Percentiles rank a stretch among this genome's conserved stretches.
Conservation (phyloP, 495 filamentous ascomycete genomes). For the Parathielavia hyrcaniae region DNA sequence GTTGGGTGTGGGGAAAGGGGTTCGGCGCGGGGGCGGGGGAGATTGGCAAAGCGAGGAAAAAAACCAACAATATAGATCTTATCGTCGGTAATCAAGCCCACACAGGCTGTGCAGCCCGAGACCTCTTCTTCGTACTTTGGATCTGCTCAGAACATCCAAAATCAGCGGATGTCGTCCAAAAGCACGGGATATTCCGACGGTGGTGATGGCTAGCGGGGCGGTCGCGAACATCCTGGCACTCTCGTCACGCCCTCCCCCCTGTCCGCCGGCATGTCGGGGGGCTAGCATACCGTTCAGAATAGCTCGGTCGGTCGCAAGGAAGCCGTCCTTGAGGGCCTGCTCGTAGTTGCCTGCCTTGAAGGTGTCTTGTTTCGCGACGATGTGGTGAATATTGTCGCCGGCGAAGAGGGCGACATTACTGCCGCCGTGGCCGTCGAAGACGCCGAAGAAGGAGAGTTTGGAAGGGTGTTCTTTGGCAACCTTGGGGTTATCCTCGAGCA, state of each 20-base stretch:
- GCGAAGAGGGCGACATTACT: constrained; percentile 93
- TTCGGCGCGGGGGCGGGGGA: neutral
- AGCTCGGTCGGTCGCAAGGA: constrained; percentile 90
- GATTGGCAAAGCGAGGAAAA: neutral
- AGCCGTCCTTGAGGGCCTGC: constrained; percentile 94
- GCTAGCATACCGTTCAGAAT: constrained; percentile 76
- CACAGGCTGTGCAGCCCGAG: constrained; percentile 92
- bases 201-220: constrained; percentile 7
- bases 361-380: constrained; percentile 86
- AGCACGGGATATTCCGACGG: neutral
- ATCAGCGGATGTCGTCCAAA: constrained; percentile 20
- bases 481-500: constrained; percentile 58
- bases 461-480: constrained; percentile 58
- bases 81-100: constrained; percentile 76
- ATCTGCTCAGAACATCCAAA: constrained; percentile 51
- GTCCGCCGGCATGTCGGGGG: constrained; percentile 17
- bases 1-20: constrained; percentile 6
- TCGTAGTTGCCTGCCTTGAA: constrained; percentile 88
- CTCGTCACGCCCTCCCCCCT: constrained; percentile 14
- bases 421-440: constrained; percentile 96
- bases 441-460: constrained; percentile 90
- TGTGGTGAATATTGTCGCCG: constrained; percentile 87
- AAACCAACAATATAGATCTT: constrained; percentile 82
- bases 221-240: constrained; percentile 2
- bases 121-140: constrained; percentile 96